These are phyloP conservation scores for Paulownia fortunei DNA, from an alignment of 257 asterid genomes.

Conservation along the genomic window DNA sequence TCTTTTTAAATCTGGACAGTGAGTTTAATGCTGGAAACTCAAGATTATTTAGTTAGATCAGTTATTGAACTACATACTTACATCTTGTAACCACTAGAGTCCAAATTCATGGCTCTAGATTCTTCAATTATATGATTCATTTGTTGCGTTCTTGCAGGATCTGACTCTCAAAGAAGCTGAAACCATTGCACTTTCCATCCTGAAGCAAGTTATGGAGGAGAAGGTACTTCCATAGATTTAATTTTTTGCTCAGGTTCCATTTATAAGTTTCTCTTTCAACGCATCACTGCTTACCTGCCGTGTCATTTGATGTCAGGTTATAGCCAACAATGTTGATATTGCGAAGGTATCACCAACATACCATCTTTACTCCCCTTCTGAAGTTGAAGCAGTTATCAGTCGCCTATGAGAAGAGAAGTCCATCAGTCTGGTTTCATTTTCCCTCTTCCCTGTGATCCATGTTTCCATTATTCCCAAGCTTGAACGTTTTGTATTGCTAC, in stretches of 20 bases:
- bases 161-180: slow-evolving; percentile 83
- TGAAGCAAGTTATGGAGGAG: slow-evolving; percentile 93
- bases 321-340: slow-evolving; percentile 86
- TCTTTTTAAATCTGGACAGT: neutral
- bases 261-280: neutral
- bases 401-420: slow-evolving; percentile 54
- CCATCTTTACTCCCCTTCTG: slow-evolving; percentile 80
- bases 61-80: neutral
- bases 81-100: neutral
- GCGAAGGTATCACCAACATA: slow-evolving; percentile 84
- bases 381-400: slow-evolving; percentile 79
- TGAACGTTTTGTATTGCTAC: slow-evolving; percentile 21
- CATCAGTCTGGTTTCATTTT: slow-evolving; percentile 16
- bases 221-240: slow-evolving; percentile 47
- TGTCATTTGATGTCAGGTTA: slow-evolving; percentile 57
- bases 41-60: neutral
- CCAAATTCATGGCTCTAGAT: neutral
- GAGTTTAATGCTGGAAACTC: neutral
- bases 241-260: neutral
- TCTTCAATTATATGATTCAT: slow-evolving; percentile 1
- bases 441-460: neutral
- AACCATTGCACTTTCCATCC: slow-evolving; percentile 81
- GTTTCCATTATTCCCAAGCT: neutral
- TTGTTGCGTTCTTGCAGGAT: slow-evolving; percentile 52
- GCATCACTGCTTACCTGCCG: neutral